Evolutionary conservation across 139 green algal genomes (phyloP).

Genomic region (Haematococcus sp.): DNA sequence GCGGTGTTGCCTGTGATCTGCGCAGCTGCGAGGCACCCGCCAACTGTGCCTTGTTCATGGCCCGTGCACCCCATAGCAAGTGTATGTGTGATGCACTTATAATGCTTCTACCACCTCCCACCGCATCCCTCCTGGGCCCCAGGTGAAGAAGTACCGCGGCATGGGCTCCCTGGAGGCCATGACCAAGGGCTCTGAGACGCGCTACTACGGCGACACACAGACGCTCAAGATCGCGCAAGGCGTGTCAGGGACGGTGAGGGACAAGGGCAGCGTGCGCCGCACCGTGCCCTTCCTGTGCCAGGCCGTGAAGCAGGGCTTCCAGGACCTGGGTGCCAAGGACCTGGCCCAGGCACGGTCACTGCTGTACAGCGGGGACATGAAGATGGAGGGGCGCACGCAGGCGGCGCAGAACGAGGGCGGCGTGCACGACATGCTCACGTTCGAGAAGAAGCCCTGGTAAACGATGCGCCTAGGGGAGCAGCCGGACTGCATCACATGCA

Average conservation of each 20-base stretch:
- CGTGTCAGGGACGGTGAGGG: conserved; percentile 89
- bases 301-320: conserved; percentile 28
- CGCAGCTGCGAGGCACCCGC: too few species aligned
- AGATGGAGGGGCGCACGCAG: conserved; percentile 78
- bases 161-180: conserved; percentile 97
- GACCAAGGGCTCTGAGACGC: conserved; percentile 89
- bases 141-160: conserved; percentile 83
- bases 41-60: too few species aligned
- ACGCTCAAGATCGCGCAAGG: conserved; percentile 95
- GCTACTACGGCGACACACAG: conserved; percentile 91
- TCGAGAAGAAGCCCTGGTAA: conserved; percentile 87
- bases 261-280: conserved; percentile 86
- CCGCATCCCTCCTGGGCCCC: background rate
- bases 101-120: background rate
- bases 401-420: conserved; percentile 86
- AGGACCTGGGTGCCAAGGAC: conserved; percentile 77
- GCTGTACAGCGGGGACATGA: conserved; percentile 66
- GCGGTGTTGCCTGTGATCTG: too few species aligned
- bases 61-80: too few species aligned
- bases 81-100: background rate
- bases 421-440: conserved; percentile 94
- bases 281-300: conserved; percentile 67
- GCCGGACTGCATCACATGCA: too few species aligned
- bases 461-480: background rate
- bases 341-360: conserved; percentile 48